Evolutionary conservation across 2,329 filamentous ascomycete genomes (phyloP), one percentile per base, ranked within the genome.

Genomic region (Exophiala dermatitidis): DNA sequence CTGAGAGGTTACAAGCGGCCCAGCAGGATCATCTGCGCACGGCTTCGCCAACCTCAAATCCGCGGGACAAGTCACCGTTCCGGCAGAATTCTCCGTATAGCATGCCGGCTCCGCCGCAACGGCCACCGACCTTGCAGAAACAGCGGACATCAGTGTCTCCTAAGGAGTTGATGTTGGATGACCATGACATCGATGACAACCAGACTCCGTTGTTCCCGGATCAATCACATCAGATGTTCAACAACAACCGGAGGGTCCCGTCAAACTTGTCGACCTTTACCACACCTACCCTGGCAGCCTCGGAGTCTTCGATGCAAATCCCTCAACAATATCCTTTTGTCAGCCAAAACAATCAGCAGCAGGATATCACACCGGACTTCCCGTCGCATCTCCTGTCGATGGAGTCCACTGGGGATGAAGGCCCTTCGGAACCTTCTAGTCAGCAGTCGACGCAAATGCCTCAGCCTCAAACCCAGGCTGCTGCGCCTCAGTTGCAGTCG

Each of bases 141-240:
- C 85, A n/a, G 77, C 82, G 1, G 88, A 88, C 69, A 95, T 63
- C 91, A 0, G 95, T 98, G 44, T 97, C 91, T 1, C 93, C 91
- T 28, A 94, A 95, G 71, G 91, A 97, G 64, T 88, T 90, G 1
- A 72, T 95, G 55, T 72, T 96, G 46, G 90, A 96, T 56, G 95
- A 90, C 66, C 81, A 85, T 57, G 88, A 93, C 37, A 70, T 76
- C 0, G 86, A 90, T 2, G 83, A 85, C 12, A 84, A 85, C 45
- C 72, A 79, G 54, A 82, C 86, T 63, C 83, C 70, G 9, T 72
- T 95, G 19, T 95, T 95, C 66, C 75, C 80, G 1, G 75, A 79
- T 50, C 75, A 80, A 40, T 67, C 74, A 43, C 72, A 64, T 19
- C 65, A 66, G 3, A 80, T 71, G 62, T 78, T 81, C 65, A 77